Evolutionary conservation across 2,329 filamentous ascomycete genomes (phyloP), one percentile per base, ranked within the genome.

Genomic region (Penicillium paneum): DNA sequence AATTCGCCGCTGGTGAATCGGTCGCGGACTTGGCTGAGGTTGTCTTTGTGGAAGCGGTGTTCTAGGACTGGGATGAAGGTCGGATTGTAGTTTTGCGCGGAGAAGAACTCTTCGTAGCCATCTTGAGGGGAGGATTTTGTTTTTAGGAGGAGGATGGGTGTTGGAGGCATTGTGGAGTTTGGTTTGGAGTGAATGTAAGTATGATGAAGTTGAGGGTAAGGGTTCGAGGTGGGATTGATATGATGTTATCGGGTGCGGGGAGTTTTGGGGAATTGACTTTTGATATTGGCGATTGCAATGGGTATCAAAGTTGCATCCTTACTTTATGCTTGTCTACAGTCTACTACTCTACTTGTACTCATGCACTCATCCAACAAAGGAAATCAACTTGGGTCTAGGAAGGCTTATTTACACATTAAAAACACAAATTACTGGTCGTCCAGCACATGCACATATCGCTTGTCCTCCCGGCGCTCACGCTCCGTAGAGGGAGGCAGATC

Each of bases 401-500:
- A 61, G 60, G 63, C 66, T 70, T 74, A 74, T 74, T 65, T 74
- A 75, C 71, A 74, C 61, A 63, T 64, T 65, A 65, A 65, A 68
- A 68, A 67, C 60, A 69, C 57, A 61, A 60, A 62, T 67, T 86
- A 94, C 81, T 91, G 84, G 74, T 94, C 88, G 73, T 96, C 90
- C 71, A 91, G 79, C 58, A 99, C 92, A 74, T 99, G 94, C 74
- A 97, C 79, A 74, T 96, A 99, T 81, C 97, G 94, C 83, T 87
- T 94, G 77, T 97, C 92, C 75, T 97, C 92, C 67, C 84, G 83
- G 83, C 87, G 94, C 82, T 99, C 94, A 75, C 88, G 89, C 79
- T 97, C 93, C 32, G 93, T 97, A 68, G 93, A 87, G 45, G 94
- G 93, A 47, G 94, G 94, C 63, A 97, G 82, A 72, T 99, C 93